Percentiles rank a stretch among this genome's conserved stretches.
phyloP scores from a whole-genome alignment of 257 asterid species.

The Capsicum baccatum region DNA sequence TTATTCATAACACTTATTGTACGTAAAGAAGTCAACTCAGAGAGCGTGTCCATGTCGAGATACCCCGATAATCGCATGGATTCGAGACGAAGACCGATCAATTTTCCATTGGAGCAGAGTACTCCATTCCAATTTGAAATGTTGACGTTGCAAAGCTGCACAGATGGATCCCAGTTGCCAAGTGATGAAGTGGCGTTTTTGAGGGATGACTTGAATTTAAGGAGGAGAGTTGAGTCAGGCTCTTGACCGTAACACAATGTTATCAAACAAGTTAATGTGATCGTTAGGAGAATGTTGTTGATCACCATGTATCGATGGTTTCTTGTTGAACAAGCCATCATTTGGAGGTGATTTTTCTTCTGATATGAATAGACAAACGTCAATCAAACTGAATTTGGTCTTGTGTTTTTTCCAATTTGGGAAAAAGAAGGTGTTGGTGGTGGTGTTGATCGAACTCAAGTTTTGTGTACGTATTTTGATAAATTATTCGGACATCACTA shows the following conservation, averaged over 20 bases:
- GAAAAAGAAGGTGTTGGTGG: neutral
- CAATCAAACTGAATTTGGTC: neutral
- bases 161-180: constrained; percentile 47
- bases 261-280: constrained; percentile 18
- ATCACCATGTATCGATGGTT: neutral
- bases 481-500: neutral
- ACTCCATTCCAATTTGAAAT: constrained; percentile 59
- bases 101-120: constrained; percentile 46
- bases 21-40: constrained; percentile 41
- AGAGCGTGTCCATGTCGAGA: constrained; percentile 45
- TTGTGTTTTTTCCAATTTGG: neutral
- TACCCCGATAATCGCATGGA: constrained; percentile 55
- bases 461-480: neutral
- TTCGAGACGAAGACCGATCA: constrained; percentile 51
- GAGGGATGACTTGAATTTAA: constrained; percentile 57
- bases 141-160: constrained; percentile 44
- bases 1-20: constrained; percentile 59
- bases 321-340: constrained; percentile 12
- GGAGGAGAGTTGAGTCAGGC: constrained; percentile 37
- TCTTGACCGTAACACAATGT: constrained; percentile 34
- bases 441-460: neutral
- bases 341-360: neutral
- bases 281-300: neutral
- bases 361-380: neutral
- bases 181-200: constrained; percentile 45